Evolutionary conservation across 2,329 filamentous ascomycete genomes (phyloP).

Genomic region (Blastomyces percursus): DNA sequence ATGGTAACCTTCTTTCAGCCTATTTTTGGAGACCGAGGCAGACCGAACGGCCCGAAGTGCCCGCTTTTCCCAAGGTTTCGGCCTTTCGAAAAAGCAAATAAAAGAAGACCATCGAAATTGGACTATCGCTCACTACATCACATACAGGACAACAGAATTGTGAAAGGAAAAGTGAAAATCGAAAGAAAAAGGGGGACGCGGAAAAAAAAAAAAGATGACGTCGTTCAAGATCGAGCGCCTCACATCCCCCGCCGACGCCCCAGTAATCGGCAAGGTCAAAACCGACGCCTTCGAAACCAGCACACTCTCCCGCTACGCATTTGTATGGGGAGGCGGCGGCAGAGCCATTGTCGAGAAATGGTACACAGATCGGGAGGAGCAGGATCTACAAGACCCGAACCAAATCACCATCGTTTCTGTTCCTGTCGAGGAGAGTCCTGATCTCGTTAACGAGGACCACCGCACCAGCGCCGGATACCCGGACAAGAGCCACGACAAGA

Average conservation of each 20-base stretch:
- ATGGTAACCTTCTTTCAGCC: no score
- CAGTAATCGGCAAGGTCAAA: slow-evolving; percentile 1
- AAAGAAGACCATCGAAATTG: background rate
- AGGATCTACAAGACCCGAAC: slow-evolving; percentile 4
- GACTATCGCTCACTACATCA: background rate
- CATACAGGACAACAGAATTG: background rate
- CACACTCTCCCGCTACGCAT: background rate
- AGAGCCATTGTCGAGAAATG: slow-evolving; percentile 1
- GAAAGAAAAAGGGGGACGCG: background rate
- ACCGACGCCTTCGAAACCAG: background rate
- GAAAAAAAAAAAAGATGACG: background rate
- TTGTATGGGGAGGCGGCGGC: background rate
- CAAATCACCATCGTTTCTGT: background rate
- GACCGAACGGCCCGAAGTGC: no score
- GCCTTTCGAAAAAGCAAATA: no score
- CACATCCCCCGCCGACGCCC: background rate
- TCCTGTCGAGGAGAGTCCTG: background rate
- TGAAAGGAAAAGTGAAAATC: background rate
- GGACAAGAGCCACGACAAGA: background rate
- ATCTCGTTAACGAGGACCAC: background rate
- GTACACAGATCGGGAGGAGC: background rate
- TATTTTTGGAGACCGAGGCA: background rate
- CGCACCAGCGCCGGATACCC: background rate
- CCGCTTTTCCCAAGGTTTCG: no score
- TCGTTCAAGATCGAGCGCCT: background rate